A percentile compares a stretch with the other conserved stretches of the same genome.
Conservation (phyloP, 306 rosid genomes). For the Datisca glomerata region DNA sequence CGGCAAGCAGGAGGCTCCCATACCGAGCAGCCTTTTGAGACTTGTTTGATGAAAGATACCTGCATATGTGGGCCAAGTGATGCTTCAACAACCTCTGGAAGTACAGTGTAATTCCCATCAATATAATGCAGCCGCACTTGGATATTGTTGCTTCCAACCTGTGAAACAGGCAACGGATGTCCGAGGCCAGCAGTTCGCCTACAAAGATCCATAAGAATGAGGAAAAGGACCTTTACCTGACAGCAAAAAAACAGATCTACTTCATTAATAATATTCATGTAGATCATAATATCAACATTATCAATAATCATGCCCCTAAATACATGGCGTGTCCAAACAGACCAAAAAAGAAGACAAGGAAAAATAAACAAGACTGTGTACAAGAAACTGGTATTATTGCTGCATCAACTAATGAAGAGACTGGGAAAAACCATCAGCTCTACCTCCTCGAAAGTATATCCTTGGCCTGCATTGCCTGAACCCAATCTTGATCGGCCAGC, state of each 20-base stretch:
- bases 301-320: too few species aligned
- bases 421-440: too few species aligned
- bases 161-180: slow-evolving; percentile 89
- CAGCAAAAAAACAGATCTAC: slow-evolving; percentile 12
- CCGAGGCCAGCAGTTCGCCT: slow-evolving; percentile 55
- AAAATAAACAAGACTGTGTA: background rate
- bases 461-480: slow-evolving; percentile 97
- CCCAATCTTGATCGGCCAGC: slow-evolving; percentile 75
- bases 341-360: background rate
- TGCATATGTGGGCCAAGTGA: slow-evolving; percentile 94
- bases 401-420: too few species aligned
- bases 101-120: slow-evolving; percentile 85
- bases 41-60: too few species aligned
- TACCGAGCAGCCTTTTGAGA: too few species aligned
- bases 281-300: too few species aligned
- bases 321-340: too few species aligned
- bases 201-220: slow-evolving; percentile 84
- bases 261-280: too few species aligned
- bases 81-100: slow-evolving; percentile 94
- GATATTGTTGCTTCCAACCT: slow-evolving; percentile 74
- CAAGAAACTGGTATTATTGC: too few species aligned
- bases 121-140: slow-evolving; percentile 92
- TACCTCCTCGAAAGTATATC: slow-evolving; percentile 97
- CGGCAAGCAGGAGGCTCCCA: too few species aligned
- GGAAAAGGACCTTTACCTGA: slow-evolving; percentile 83